Conservation (phyloP, 768 basidiomycete genomes). For the Kwoniella heveanensis region DNA sequence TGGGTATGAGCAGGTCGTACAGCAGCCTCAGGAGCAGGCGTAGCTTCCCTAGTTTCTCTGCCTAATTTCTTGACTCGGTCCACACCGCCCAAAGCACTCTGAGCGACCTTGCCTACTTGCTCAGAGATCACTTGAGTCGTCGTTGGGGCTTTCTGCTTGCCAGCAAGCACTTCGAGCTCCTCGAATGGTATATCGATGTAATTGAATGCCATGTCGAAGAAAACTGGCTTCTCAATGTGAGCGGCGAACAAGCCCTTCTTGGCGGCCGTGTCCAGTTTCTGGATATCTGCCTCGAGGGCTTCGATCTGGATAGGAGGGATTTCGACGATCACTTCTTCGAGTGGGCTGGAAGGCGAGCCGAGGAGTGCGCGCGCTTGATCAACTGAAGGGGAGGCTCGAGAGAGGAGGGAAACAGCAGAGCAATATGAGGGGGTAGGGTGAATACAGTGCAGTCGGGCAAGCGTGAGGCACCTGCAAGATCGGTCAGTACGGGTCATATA, state of each 20-base stretch:
- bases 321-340: slow-evolving; percentile 37
- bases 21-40: slow-evolving; percentile 65
- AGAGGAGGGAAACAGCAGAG: slow-evolving; percentile 46
- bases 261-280: slow-evolving; percentile 37
- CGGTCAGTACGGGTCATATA: no score
- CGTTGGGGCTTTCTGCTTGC: slow-evolving; percentile 60
- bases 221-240: slow-evolving; percentile 77
- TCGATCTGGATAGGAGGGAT: slow-evolving; percentile 23
- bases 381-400: slow-evolving; percentile 24
- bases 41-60: slow-evolving; percentile 73
- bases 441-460: slow-evolving; percentile 70
- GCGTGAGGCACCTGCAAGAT: slow-evolving; percentile 63
- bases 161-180: slow-evolving; percentile 68
- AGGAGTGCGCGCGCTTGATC: slow-evolving; percentile 36
- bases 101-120: slow-evolving; percentile 1
- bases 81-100: slow-evolving; percentile 15
- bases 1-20: slow-evolving; percentile 6
- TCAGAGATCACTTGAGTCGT: slow-evolving; percentile 1
- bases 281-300: slow-evolving; percentile 22
- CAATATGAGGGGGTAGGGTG: slow-evolving; percentile 50
- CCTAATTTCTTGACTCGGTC: slow-evolving; percentile 29
- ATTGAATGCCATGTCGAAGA: slow-evolving; percentile 93
- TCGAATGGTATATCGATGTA: slow-evolving; percentile 87
- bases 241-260: slow-evolving; percentile 52
- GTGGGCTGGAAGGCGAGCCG: slow-evolving; percentile 14